Evolutionary conservation across 2,329 filamentous ascomycete species (phyloP).

Genomic region (Teratosphaeria zuluensis): DNA sequence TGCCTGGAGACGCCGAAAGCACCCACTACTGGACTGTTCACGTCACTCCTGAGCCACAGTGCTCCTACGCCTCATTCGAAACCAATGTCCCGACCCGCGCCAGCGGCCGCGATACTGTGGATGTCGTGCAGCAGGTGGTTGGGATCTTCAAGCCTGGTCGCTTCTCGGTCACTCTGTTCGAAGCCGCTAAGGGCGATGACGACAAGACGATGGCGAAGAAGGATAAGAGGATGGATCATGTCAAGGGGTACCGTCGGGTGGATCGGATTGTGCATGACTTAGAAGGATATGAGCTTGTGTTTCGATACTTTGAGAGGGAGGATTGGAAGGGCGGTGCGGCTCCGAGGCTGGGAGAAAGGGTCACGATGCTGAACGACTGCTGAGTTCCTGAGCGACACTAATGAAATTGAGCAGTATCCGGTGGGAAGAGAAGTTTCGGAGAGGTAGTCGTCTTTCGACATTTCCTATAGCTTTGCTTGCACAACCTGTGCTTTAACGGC

Average conservation of each 20-base stretch:
- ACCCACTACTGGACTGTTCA: slow-evolving; percentile 97
- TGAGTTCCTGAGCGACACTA: neutral
- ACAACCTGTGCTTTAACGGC: neutral
- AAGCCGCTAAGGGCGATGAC: slow-evolving; percentile 58
- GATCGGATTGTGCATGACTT: slow-evolving; percentile 96
- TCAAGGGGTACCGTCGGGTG: slow-evolving; percentile 77
- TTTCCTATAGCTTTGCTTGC: neutral
- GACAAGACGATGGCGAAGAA: slow-evolving; percentile 29
- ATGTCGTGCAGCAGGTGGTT: slow-evolving; percentile 89
- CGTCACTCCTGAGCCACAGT: slow-evolving; percentile 92
- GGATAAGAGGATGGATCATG: slow-evolving; percentile 56
- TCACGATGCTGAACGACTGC: neutral
- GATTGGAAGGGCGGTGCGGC: slow-evolving; percentile 59
- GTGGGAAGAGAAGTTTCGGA: neutral
- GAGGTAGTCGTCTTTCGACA: neutral
- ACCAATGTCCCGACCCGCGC: slow-evolving; percentile 81
- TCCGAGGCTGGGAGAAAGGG: slow-evolving; percentile 49
- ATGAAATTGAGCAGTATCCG: neutral
- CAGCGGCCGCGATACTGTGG: slow-evolving; percentile 75
- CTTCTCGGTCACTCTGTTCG: slow-evolving; percentile 93
- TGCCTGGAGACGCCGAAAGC: slow-evolving; percentile 42
- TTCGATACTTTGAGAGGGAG: slow-evolving; percentile 89
- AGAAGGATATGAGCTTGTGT: slow-evolving; percentile 93
- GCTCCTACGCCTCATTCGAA: slow-evolving; percentile 96
- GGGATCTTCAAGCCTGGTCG: slow-evolving; percentile 95